A percentile compares a stretch with the other conserved stretches of the same genome.
Conservation (phyloP, 2,329 filamentous ascomycete species). For the Botrytis elliptica region DNA sequence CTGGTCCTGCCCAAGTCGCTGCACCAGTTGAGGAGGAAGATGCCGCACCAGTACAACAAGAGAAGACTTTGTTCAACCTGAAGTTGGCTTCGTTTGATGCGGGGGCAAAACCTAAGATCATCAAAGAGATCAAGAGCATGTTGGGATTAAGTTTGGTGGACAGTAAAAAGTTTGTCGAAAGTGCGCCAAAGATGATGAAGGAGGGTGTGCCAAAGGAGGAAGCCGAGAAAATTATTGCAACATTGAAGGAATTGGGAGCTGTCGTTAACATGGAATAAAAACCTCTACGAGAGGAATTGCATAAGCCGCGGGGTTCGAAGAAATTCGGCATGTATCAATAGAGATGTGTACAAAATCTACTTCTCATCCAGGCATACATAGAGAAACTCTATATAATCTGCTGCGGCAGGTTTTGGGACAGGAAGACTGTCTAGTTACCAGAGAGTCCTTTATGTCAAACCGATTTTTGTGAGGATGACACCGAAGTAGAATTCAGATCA, state of each 20-base stretch:
- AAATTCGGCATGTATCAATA: constrained; percentile 37
- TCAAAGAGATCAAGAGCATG: constrained; percentile 99
- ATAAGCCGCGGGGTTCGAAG: constrained; percentile 28
- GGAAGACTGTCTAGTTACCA: not conserved
- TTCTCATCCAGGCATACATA: constrained; percentile 24
- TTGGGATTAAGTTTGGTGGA: constrained; percentile 94
- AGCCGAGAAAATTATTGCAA: constrained; percentile 95
- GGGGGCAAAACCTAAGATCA: constrained; percentile 92
- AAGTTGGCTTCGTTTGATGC: constrained; percentile 92
- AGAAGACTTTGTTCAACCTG: constrained; percentile 95
- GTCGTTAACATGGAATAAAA: constrained; percentile 91
- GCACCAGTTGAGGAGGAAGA: constrained; percentile 78
- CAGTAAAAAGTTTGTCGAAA: constrained; percentile 99
- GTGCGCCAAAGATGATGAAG: constrained; percentile 97
- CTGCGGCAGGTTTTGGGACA: not conserved
- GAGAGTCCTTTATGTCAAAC: not conserved
- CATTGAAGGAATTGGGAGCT: constrained; percentile 89
- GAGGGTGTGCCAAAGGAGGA: constrained; percentile 99
- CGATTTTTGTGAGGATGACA: not conserved
- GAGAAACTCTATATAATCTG: not conserved
- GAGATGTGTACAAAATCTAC: constrained; percentile 40
- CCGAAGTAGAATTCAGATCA: not conserved
- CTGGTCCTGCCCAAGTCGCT: constrained; percentile 56
- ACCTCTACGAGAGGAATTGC: constrained; percentile 41
- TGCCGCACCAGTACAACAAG: constrained; percentile 82